Percentiles rank a stretch among this genome's conserved stretches.
phyloP scores from a whole-genome alignment of 2,329 filamentous ascomycete species.

The Metarhizium robertsii region DNA sequence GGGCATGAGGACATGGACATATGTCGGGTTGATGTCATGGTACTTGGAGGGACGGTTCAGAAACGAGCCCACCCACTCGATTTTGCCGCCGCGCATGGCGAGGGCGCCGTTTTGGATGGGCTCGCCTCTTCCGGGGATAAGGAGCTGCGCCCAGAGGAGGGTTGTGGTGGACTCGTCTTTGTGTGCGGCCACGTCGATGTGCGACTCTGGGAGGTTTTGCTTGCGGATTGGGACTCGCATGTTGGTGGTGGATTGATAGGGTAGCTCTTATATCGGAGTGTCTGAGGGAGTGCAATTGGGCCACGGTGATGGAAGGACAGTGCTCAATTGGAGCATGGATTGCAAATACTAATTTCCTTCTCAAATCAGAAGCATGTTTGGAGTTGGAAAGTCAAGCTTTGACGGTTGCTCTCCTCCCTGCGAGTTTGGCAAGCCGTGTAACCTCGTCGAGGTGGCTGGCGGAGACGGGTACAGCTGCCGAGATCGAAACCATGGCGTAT shows the following conservation, averaged over 20 bases:
- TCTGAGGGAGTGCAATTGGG: background rate
- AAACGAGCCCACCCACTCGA: slow-evolving; percentile 26
- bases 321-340: too few species aligned
- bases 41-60: slow-evolving; percentile 8
- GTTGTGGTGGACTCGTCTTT: slow-evolving; percentile 3
- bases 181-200: slow-evolving; percentile 4
- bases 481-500: too few species aligned
- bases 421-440: too few species aligned
- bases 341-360: too few species aligned
- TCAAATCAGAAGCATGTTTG: too few species aligned
- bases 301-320: too few species aligned
- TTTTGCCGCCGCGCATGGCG: slow-evolving; percentile 25
- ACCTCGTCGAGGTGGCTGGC: too few species aligned
- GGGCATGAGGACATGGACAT: slow-evolving; percentile 37
- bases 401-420: too few species aligned
- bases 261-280: background rate
- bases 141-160: slow-evolving; percentile 18
- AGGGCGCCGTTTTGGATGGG: slow-evolving; percentile 23
- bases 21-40: slow-evolving; percentile 17
- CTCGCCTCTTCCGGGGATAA: slow-evolving; percentile 29
- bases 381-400: too few species aligned
- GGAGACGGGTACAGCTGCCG: too few species aligned
- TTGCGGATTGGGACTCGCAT: slow-evolving; percentile 9
- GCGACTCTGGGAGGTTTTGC: slow-evolving; percentile 3
- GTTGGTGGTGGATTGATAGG: background rate